Percentiles rank a stretch among this genome's conserved stretches.
Conservation (phyloP, 495 filamentous ascomycete genomes). For the Talaromyces proteolyticus region DNA sequence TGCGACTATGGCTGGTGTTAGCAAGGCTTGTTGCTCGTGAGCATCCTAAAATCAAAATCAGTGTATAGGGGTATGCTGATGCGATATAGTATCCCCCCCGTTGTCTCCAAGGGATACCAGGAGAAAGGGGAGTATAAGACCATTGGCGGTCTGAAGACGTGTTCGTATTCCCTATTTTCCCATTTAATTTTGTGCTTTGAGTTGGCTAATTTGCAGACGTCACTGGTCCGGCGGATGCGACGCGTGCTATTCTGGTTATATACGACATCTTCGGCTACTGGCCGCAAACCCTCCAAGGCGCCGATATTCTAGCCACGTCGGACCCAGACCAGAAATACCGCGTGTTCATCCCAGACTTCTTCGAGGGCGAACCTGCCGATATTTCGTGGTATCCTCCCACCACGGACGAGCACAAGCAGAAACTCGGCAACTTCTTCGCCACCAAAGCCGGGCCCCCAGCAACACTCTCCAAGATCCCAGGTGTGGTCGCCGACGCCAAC, state of each 20-base stretch:
- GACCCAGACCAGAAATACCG: slow-evolving; percentile 43
- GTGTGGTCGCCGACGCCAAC: slow-evolving; percentile 50
- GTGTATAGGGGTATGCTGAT: slow-evolving; percentile 2
- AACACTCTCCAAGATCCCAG: slow-evolving; percentile 58
- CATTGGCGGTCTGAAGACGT: slow-evolving; percentile 57
- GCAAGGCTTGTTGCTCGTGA: slow-evolving; percentile 44
- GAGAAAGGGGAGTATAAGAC: slow-evolving; percentile 57
- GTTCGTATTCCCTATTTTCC: slow-evolving; percentile 26
- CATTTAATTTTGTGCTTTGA: background rate
- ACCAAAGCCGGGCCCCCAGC: slow-evolving; percentile 58
- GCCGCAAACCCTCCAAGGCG: slow-evolving; percentile 50
- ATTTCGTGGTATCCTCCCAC: slow-evolving; percentile 64
- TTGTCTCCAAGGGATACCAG: slow-evolving; percentile 50
- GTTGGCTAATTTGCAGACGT: slow-evolving; percentile 39
- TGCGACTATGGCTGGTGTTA: slow-evolving; percentile 37
- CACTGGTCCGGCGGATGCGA: slow-evolving; percentile 44
- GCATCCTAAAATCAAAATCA: slow-evolving; percentile 7
- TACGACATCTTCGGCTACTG: slow-evolving; percentile 57
- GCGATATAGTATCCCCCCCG: slow-evolving; percentile 41
- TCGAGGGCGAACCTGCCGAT: slow-evolving; percentile 42
- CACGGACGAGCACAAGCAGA: slow-evolving; percentile 72
- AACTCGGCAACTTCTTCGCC: slow-evolving; percentile 70
- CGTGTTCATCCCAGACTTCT: slow-evolving; percentile 55
- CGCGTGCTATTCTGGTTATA: slow-evolving; percentile 47
- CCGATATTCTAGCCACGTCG: slow-evolving; percentile 48